These are phyloP conservation scores for Cymbopogon citratus DNA, from an alignment of 176 grass and related monocot genomes.

Conservation along the genomic window DNA sequence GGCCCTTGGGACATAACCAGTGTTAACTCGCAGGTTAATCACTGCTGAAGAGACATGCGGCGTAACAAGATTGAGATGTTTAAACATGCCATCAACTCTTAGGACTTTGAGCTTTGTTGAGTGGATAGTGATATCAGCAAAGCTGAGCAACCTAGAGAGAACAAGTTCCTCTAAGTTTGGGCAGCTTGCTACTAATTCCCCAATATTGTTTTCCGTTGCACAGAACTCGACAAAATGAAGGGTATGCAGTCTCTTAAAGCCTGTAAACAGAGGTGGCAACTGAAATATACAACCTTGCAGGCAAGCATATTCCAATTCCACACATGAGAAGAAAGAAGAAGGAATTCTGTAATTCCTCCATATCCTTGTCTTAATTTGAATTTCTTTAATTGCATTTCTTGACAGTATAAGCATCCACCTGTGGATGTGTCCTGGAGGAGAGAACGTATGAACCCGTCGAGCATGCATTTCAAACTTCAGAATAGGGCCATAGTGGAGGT, in stretches of 20 bases:
- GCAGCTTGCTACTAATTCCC: constrained; percentile 41
- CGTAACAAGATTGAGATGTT: constrained; percentile 29
- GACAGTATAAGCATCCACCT: constrained; percentile 48
- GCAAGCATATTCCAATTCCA: constrained; percentile 8
- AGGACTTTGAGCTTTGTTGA: constrained; percentile 39
- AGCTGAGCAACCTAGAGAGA: constrained; percentile 6
- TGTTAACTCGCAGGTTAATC: not conserved
- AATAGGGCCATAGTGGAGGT: constrained; percentile 41
- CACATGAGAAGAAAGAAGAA: constrained; percentile 33
- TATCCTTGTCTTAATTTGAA: constrained; percentile 1
- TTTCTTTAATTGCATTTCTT: constrained; percentile 43
- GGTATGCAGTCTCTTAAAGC: constrained; percentile 32
- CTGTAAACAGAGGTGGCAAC: constrained; percentile 16
- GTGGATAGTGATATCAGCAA: constrained; percentile 32
- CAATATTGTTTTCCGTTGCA: constrained; percentile 20
- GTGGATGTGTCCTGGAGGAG: constrained; percentile 19
- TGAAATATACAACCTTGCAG: constrained; percentile 14
- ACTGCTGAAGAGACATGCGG: constrained; percentile 21
- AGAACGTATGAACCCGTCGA: not conserved
- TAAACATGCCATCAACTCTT: constrained; percentile 27
- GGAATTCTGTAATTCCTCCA: constrained; percentile 19
- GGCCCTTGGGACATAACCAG: not conserved
- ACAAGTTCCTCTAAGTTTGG: constrained; percentile 31
- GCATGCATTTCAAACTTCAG: constrained; percentile 28
- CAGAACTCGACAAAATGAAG: constrained; percentile 20